Percentiles rank a stretch among this genome's conserved stretches.
These are phyloP conservation scores for Chara braunii DNA, from an alignment of 139 green algal genomes.

Conservation along the genomic window DNA sequence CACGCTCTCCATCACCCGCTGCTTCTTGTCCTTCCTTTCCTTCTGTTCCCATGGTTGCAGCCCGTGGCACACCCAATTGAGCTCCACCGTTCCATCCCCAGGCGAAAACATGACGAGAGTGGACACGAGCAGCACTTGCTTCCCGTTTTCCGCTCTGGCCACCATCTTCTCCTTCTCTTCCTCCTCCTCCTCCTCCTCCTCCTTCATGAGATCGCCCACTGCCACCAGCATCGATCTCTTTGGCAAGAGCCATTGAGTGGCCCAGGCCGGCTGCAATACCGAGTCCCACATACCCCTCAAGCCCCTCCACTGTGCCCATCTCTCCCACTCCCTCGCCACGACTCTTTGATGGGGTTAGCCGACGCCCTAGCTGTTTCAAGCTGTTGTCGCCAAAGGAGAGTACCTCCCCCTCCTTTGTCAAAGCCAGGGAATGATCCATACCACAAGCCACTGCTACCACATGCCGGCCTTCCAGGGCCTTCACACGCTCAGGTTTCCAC, in stretches of 20 bases:
- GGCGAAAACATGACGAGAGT: neutral
- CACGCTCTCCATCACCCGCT: neutral
- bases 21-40: too few species aligned
- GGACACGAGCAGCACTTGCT: too few species aligned
- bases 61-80: neutral
- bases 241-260: neutral
- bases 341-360: neutral
- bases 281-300: neutral
- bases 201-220: neutral
- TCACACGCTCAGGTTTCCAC: constrained; percentile 11
- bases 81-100: neutral
- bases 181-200: too few species aligned
- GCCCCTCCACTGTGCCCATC: too few species aligned
- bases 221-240: neutral
- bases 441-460: constrained; percentile 15
- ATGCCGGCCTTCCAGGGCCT: neutral
- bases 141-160: too few species aligned
- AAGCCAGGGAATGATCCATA: constrained; percentile 23
- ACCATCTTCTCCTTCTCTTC: too few species aligned
- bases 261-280: constrained; percentile 4
- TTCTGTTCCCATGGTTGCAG: too few species aligned
- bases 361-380: constrained; percentile 6
- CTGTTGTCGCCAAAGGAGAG: constrained; percentile 5
- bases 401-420: constrained; percentile 8
- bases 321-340: neutral